Evolutionary conservation across 2,329 filamentous ascomycete genomes (phyloP).

Genomic region (Nigrograna mackinnonii): DNA sequence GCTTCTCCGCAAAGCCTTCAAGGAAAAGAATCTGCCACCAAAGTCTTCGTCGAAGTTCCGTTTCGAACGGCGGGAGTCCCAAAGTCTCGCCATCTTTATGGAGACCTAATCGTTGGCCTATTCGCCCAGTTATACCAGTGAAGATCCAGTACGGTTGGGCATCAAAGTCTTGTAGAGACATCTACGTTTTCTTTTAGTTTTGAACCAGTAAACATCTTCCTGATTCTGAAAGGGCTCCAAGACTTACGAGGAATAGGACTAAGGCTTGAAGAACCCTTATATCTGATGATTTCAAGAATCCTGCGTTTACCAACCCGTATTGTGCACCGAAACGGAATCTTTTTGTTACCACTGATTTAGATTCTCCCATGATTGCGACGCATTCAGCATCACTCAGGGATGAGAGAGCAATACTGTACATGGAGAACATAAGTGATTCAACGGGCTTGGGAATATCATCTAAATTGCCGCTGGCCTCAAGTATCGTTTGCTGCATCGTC

Average conservation of each 20-base stretch:
- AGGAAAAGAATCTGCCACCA: slow-evolving; percentile 68
- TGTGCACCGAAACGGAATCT: slow-evolving; percentile 64
- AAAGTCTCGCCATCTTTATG: slow-evolving; percentile 61
- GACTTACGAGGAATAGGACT: slow-evolving; percentile 65
- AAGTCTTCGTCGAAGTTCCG: slow-evolving; percentile 57
- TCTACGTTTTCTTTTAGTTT: slow-evolving; percentile 29
- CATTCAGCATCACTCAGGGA: slow-evolving; percentile 63
- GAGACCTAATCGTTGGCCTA: slow-evolving; percentile 64
- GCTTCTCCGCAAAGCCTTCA: slow-evolving; percentile 59
- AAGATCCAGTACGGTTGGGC: slow-evolving; percentile 65
- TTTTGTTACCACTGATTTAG: slow-evolving; percentile 54
- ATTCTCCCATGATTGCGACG: slow-evolving; percentile 55
- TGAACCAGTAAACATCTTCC: background rate
- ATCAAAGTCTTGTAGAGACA: slow-evolving; percentile 49
- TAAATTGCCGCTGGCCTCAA: slow-evolving; percentile 64
- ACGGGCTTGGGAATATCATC: slow-evolving; percentile 59
- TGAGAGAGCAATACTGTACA: slow-evolving; percentile 34
- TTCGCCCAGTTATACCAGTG: slow-evolving; percentile 63
- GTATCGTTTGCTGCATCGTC: slow-evolving; percentile 66
- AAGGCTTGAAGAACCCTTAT: slow-evolving; percentile 69
- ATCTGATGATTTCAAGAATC: slow-evolving; percentile 69
- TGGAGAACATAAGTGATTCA: slow-evolving; percentile 53
- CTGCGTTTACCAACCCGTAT: slow-evolving; percentile 67
- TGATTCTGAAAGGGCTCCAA: background rate
- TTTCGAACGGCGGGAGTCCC: slow-evolving; percentile 59